Conservation (phyloP, 495 filamentous ascomycete genomes). For the Penicillium verhagenii region DNA sequence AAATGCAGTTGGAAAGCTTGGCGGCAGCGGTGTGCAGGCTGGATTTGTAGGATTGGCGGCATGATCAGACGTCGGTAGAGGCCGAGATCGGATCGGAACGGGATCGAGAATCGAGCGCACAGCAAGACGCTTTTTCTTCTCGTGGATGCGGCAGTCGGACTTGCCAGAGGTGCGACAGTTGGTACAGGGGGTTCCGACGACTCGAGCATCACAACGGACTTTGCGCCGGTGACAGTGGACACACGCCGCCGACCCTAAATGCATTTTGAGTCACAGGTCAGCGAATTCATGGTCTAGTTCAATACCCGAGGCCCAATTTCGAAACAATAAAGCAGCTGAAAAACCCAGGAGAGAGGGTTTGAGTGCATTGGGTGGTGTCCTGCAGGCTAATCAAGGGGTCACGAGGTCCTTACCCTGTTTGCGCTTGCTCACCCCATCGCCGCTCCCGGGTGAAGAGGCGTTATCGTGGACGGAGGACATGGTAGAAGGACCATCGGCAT, state of each 20-base stretch:
- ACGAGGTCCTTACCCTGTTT: constrained; percentile 29
- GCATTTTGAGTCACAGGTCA: constrained; percentile 22
- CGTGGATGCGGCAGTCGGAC: constrained; percentile 47
- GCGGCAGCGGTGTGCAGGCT: constrained; percentile 20
- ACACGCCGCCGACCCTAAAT: constrained; percentile 44
- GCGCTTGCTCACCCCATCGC: constrained; percentile 36
- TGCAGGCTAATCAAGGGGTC: background rate
- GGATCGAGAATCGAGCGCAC: constrained; percentile 48
- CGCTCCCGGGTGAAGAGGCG: constrained; percentile 28
- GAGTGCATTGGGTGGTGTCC: background rate
- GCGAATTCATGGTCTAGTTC: constrained; percentile 2
- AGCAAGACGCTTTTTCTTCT: constrained; percentile 48
- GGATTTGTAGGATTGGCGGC: constrained; percentile 23
- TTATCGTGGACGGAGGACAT: constrained; percentile 37
- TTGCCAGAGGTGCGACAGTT: constrained; percentile 48
- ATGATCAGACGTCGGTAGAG: constrained; percentile 30
- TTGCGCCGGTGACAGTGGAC: constrained; percentile 51
- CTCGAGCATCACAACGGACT: constrained; percentile 48
- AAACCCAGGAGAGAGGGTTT: background rate
- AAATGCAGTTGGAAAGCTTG: constrained; percentile 35
- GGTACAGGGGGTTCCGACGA: constrained; percentile 45
- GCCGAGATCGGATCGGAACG: constrained; percentile 49
- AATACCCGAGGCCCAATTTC: background rate
- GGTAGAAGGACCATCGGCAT: constrained; percentile 30
- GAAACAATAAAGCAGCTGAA: background rate